Percentiles rank a stretch among this genome's conserved stretches.
phyloP scores from a whole-genome alignment of 805 yeast genomes.

The Starmerella scarabaei region DNA sequence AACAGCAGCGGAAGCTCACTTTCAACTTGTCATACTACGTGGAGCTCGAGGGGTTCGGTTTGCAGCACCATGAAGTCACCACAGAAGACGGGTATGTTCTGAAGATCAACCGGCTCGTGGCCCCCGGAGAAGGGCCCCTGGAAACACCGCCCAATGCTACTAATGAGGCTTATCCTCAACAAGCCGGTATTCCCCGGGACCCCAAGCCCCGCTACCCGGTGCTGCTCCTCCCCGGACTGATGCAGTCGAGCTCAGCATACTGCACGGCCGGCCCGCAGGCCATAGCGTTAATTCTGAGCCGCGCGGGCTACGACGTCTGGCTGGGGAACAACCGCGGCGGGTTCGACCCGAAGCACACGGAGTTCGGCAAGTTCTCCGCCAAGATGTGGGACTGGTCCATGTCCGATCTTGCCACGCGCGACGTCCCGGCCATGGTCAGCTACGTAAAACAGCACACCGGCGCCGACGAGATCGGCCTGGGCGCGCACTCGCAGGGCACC shows the following conservation, averaged over 20 bases:
- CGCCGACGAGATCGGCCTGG: constrained; percentile 37
- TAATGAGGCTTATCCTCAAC: no score
- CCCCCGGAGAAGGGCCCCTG: constrained; percentile 1
- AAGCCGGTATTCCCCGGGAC: constrained; percentile 12
- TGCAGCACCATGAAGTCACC: constrained; percentile 45
- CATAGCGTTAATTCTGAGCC: constrained; percentile 51
- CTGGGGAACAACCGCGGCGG: constrained; percentile 87
- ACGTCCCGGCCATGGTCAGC: constrained; percentile 60
- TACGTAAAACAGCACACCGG: constrained; percentile 36
- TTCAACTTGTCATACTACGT: constrained; percentile 60
- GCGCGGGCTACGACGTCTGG: constrained; percentile 88
- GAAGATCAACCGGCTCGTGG: constrained; percentile 46
- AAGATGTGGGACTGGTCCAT: constrained; percentile 92
- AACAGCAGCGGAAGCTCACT: constrained; percentile 30
- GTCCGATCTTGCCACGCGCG: constrained; percentile 65
- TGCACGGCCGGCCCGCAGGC: constrained; percentile 73
- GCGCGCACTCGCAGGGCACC: constrained; percentile 91
- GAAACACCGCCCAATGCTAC: constrained; percentile 1
- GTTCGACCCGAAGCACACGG: constrained; percentile 54
- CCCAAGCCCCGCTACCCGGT: constrained; percentile 43
- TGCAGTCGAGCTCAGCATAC: constrained; percentile 78
- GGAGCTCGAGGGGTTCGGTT: constrained; percentile 42
- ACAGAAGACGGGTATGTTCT: constrained; percentile 74
- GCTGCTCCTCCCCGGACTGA: constrained; percentile 68
- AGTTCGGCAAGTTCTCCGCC: constrained; percentile 32